Percentiles rank a stretch among this genome's conserved stretches.
Conservation (phyloP, 352 stramenopile species). For the Thraustotheca clavata region DNA sequence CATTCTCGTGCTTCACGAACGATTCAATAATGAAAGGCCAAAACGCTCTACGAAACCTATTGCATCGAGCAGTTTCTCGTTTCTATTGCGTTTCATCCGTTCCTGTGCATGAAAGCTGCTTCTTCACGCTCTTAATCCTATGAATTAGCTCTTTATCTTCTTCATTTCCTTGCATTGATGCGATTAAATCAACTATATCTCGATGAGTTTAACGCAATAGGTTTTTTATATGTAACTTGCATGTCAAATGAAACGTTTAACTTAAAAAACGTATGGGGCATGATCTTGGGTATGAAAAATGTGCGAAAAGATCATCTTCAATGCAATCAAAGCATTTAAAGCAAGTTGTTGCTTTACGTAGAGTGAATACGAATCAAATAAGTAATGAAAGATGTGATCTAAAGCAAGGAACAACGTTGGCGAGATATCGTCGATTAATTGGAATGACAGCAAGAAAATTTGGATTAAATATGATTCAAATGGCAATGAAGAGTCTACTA, state of each 20-base stretch:
- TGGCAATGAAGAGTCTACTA: background rate
- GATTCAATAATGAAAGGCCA: slow-evolving; percentile 11
- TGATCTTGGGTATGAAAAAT: background rate
- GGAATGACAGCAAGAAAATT: slow-evolving; percentile 8
- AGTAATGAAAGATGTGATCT: background rate
- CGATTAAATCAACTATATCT: background rate
- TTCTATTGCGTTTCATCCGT: background rate
- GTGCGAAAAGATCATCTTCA: background rate
- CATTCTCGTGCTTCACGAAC: background rate
- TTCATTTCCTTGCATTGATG: background rate
- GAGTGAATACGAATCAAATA: background rate
- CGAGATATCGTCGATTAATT: slow-evolving; percentile 7
- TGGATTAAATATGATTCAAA: background rate
- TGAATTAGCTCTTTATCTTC: background rate
- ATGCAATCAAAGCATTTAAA: slow-evolving; percentile 11
- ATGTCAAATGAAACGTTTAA: background rate
- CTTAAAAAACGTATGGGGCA: background rate
- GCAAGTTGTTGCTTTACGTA: slow-evolving; percentile 5
- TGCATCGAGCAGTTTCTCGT: background rate
- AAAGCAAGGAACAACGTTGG: background rate
- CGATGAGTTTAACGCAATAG: background rate
- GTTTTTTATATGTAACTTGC: background rate
- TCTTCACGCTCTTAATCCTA: background rate
- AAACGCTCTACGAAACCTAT: slow-evolving; percentile 17
- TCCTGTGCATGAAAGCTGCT: background rate